phyloP scores from a whole-genome alignment of 306 rosid species.

The Rosa multiflora region DNA sequence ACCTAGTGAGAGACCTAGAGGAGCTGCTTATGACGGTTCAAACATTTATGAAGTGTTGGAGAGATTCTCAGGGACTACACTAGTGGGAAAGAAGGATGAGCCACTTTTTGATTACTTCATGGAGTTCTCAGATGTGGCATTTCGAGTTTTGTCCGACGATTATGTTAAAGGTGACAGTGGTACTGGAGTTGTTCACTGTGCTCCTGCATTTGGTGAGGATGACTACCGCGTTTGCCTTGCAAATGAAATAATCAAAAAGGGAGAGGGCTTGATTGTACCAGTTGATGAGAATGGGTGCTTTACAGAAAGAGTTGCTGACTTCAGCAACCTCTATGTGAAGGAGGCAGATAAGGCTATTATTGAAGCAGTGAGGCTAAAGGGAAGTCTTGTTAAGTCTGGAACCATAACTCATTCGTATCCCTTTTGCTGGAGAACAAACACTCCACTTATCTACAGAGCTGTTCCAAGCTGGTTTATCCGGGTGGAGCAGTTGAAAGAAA shows the following conservation, averaged over 20 bases:
- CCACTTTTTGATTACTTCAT: constrained; percentile 71
- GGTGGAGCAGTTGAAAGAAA: constrained; percentile 76
- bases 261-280: constrained; percentile 70
- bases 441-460: constrained; percentile 97
- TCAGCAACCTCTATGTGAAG: constrained; percentile 73
- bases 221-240: constrained; percentile 88
- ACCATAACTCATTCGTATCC: constrained; percentile 85
- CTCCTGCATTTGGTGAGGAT: constrained; percentile 97
- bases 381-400: constrained; percentile 78
- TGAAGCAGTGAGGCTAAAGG: constrained; percentile 86
- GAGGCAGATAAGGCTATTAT: constrained; percentile 81
- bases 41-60: constrained; percentile 62
- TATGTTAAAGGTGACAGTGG: constrained; percentile 91
- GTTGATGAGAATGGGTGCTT: constrained; percentile 98
- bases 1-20: constrained; percentile 52
- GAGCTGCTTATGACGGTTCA: neutral
- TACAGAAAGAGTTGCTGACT: constrained; percentile 64
- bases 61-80: constrained; percentile 60
- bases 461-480: constrained; percentile 97
- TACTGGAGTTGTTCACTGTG: constrained; percentile 93
- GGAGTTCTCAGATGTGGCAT: constrained; percentile 73
- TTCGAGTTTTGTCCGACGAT: constrained; percentile 81
- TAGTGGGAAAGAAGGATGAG: constrained; percentile 80
- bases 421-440: constrained; percentile 83
- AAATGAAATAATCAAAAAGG: constrained; percentile 71